These are phyloP conservation scores for Phaffia australis DNA, from an alignment of 768 basidiomycete genomes.

Conservation along the genomic window DNA sequence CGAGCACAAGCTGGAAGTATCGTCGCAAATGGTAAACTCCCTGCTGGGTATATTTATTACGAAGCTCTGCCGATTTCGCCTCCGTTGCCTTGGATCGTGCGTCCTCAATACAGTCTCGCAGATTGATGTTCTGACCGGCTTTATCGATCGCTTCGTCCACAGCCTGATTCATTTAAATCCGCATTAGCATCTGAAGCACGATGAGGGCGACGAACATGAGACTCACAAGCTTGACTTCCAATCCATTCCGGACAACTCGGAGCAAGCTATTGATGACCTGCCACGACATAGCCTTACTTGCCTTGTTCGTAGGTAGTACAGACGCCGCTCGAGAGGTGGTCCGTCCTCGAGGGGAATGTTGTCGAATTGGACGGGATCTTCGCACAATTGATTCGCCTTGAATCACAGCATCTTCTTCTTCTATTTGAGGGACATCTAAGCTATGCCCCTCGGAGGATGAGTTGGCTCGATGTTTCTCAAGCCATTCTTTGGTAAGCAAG, in stretches of 20 bases:
- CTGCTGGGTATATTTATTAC: slow-evolving; percentile 55
- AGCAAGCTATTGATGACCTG: slow-evolving; percentile 81
- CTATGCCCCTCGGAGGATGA: neutral
- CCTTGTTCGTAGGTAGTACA: slow-evolving; percentile 39
- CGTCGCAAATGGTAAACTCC: slow-evolving; percentile 35
- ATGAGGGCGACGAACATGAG: neutral
- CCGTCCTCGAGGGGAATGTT: slow-evolving; percentile 12
- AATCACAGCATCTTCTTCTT: slow-evolving; percentile 20
- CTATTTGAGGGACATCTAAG: neutral
- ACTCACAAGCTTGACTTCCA: slow-evolving; percentile 60
- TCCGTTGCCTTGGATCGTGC: slow-evolving; percentile 60
- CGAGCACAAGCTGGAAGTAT: slow-evolving; percentile 23
- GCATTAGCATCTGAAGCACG: slow-evolving; percentile 13
- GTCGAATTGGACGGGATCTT: slow-evolving; percentile 15
- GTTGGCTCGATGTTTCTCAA: slow-evolving; percentile 36
- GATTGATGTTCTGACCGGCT: slow-evolving; percentile 49
- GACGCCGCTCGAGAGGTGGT: slow-evolving; percentile 18
- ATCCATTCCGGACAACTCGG: slow-evolving; percentile 74
- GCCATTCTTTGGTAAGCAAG: slow-evolving; percentile 73
- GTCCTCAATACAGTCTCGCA: slow-evolving; percentile 81
- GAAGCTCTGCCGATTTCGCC: slow-evolving; percentile 59
- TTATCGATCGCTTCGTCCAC: slow-evolving; percentile 55
- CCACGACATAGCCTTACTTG: slow-evolving; percentile 52
- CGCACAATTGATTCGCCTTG: slow-evolving; percentile 19
- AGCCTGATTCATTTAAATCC: slow-evolving; percentile 30